Conservation (phyloP, 345 rosid genomes). For the Gossypium anomalum region DNA sequence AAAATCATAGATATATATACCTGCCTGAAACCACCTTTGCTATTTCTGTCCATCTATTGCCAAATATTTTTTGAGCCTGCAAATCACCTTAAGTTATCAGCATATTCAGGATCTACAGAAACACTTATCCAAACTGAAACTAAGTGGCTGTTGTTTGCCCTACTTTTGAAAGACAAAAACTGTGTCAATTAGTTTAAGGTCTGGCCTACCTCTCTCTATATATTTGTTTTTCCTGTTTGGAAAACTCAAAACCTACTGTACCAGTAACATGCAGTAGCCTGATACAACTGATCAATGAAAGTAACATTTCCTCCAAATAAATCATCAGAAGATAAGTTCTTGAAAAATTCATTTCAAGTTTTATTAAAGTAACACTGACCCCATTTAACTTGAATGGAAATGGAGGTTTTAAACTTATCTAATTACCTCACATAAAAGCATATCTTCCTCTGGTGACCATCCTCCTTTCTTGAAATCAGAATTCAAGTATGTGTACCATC, state of each 20-base stretch:
- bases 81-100: conserved; percentile 24
- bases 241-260: conserved; percentile 11
- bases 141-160: conserved; percentile 10
- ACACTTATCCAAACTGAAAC: conserved; percentile 14
- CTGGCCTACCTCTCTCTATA: conserved; percentile 18
- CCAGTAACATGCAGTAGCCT: conserved; percentile 10
- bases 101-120: conserved; percentile 14
- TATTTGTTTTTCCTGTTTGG: conserved; percentile 8
- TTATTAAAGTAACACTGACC: neutral
- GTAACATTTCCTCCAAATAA: conserved; percentile 9
- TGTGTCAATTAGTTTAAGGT: conserved; percentile 18
- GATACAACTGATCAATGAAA: conserved; percentile 12
- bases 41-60: conserved; percentile 98
- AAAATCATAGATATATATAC: conserved; percentile 31
- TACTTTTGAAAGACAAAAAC: conserved; percentile 22
- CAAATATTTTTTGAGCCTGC: conserved; percentile 93
- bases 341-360: neutral
- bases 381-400: neutral
- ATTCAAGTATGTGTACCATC: conserved; percentile 96
- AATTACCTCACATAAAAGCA: conserved; percentile 85
- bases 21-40: conserved; percentile 99
- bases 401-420: neutral
- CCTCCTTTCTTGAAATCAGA: conserved; percentile 99
- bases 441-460: conserved; percentile 97
- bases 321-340: conserved; percentile 7